Percentiles rank a stretch among this genome's conserved stretches.
These are phyloP conservation scores for Hsuehochloa calcarea DNA, from an alignment of 176 grass and related monocot genomes.

Conservation along the genomic window DNA sequence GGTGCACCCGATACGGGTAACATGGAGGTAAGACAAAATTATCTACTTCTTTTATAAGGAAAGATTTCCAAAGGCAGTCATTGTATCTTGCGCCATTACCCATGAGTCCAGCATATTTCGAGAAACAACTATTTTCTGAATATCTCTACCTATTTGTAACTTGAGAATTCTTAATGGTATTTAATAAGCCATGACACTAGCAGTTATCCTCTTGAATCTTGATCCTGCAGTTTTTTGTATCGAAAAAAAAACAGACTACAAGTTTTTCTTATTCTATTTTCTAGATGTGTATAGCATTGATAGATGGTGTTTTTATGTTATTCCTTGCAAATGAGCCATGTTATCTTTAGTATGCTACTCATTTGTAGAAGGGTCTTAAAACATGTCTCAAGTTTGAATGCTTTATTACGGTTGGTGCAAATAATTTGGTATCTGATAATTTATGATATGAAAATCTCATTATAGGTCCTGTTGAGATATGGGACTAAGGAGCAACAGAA, in stretches of 20 bases:
- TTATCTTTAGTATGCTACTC: neutral
- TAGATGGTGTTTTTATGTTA: neutral
- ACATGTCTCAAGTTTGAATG: neutral
- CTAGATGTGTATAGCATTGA: neutral
- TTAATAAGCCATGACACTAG: neutral
- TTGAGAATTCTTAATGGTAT: neutral
- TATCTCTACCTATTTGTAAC: neutral
- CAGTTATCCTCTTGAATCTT: neutral
- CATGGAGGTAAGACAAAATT: slow-evolving; percentile 71
- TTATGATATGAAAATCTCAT: neutral
- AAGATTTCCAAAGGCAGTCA: neutral
- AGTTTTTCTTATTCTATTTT: neutral
- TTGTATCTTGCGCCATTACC: neutral
- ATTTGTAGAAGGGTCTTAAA: neutral
- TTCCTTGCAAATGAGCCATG: neutral
- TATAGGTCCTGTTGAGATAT: slow-evolving; percentile 93
- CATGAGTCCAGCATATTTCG: neutral
- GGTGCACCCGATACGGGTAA: slow-evolving; percentile 88
- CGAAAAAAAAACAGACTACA: neutral
- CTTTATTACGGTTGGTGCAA: neutral
- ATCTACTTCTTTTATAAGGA: neutral
- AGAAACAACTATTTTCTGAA: neutral
- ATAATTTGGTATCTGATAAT: neutral
- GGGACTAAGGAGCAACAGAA: slow-evolving; percentile 88
- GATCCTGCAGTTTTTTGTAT: neutral